Base-by-base conservation (phyloP, 148 eudicot genomes). In the Salicornia ramosissima region DNA sequence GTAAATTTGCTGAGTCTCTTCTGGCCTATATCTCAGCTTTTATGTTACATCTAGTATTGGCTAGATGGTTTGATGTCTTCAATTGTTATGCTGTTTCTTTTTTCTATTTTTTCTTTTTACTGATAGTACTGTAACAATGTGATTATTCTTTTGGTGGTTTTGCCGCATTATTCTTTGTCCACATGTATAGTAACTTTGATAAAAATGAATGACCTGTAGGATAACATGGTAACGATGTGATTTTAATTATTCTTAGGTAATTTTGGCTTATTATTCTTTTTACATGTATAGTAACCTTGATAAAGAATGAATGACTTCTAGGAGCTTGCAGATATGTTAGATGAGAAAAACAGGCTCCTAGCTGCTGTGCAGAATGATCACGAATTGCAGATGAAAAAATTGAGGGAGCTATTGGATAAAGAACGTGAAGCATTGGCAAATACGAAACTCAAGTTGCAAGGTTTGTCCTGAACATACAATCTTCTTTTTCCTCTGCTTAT, bases 261-360 rank as follows among this genome's bases (percentile, higher is more conserved):
- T 64, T 67, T 36, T 21, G 14, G 76, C 30, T 31, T 33, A 21
- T 31, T 10, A 10, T 39, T 69, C 11, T 28, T 47, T 67, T 67
- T 64, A 60, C 54, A 60, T 70, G 75, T 74, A 65, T 68, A 78
- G 71, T 70, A 64, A 75, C 71, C 62, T 80, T 85, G 79, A 82
- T 84, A 69, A 64, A 59, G 65, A 69, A 65, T 77, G 77, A 82
- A 81, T 86, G 75, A 80, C 79, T 80, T 88, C 77, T 87, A 94
- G 98, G 98, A 94, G 74, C 87, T 87, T 78, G 86, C 89, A 81
- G 91, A 89, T 88, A 58, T 83, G 68, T 68, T 80, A 71, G 96
- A 90, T 78, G 95, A 90, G 84, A 90, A 87, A 82, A 85, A 75
- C 80, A 83, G 77, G 75, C 74, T 84, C 60, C 77, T 87, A 73